Evolutionary conservation across 805 yeast species (phyloP), one percentile per base, ranked within the genome.

Genomic region (Suhomyces sp.): DNA sequence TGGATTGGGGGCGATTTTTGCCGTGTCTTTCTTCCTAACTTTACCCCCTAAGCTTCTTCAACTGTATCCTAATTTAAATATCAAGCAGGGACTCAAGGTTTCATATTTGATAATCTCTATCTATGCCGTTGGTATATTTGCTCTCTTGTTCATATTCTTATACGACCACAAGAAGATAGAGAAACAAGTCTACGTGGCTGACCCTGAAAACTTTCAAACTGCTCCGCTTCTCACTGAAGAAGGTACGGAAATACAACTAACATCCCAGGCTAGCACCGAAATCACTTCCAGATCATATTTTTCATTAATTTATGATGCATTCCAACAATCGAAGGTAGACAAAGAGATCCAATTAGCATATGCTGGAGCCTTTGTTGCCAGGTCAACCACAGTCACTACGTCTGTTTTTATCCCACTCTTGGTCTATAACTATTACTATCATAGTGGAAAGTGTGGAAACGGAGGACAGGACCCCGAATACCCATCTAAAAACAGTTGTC

Each of bases 1-100:
- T 12, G 88, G 88, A 0, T 50, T 77, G 12, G 88, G 88, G 31
- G 88, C 88, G 2, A 69, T 82, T 1, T 72, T 79, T 40, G 70
- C 86, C 0, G 86, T 80, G 1, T 50, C 73, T 1, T 55, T 70
- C 25, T 69, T 77, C 26, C 54, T 82, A 14, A 73, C 86, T 10
- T 55, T 82, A 14, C 87, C 88, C 0, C 68, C 74, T 1, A 62
- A 56, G 39, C 61, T 77, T 38, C 74, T 72, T 9, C 49, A 58
- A 13, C 43, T 48, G 8, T 63, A 58, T 31, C 70, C 77, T 12
- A 70, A 48, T 13, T 29, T 56, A 5, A 34, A 55, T n/a, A 39
- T 72, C 6, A 60, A 57, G 12, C 54, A 48, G 5, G 72, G 79
- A 1, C 51, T 81, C 36, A 65, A 66, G 42, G 45, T 53, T 11